These are phyloP conservation scores for Calonectria multiphialidica DNA, from an alignment of 2,329 filamentous ascomycete genomes.

Conservation along the genomic window DNA sequence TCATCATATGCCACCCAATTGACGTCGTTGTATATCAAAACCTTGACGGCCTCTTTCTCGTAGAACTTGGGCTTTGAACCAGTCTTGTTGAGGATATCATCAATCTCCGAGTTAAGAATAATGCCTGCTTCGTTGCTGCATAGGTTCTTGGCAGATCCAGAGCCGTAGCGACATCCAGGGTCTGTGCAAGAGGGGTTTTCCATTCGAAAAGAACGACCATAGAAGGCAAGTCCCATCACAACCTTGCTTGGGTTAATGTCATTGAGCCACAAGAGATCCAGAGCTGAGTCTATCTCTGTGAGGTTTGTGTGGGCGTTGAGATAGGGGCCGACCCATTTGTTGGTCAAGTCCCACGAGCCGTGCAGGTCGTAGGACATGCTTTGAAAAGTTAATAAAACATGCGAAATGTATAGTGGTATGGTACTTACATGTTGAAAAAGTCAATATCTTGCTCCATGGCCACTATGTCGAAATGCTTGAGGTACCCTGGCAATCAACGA, in stretches of 20 bases:
- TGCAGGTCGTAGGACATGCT: constrained; percentile 23
- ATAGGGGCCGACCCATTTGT: background rate
- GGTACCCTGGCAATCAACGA: constrained; percentile 34
- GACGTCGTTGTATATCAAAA: background rate
- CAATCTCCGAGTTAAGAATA: constrained; percentile 21
- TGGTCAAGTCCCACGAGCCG: constrained; percentile 15
- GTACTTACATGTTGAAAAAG: constrained; percentile 15
- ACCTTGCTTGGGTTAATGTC: constrained; percentile 16
- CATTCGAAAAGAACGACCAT: constrained; percentile 29
- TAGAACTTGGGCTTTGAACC: background rate
- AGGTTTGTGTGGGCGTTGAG: constrained; percentile 33
- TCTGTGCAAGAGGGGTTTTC: background rate
- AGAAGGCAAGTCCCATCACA: constrained; percentile 21
- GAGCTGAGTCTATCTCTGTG: constrained; percentile 19
- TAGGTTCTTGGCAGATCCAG: background rate
- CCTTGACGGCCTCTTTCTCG: constrained; percentile 21
- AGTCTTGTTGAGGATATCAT: background rate
- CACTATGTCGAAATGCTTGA: constrained; percentile 43
- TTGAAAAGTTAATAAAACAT: no score
- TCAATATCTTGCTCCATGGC: constrained; percentile 12
- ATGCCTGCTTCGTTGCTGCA: constrained; percentile 17
- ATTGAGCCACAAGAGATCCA: constrained; percentile 29
- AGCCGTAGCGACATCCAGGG: constrained; percentile 20
- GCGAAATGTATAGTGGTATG: no score
- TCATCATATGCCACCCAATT: constrained; percentile 28